These are phyloP conservation scores for Zanthoxylum bungeanum DNA, from an alignment of 345 rosid genomes.

Conservation along the genomic window DNA sequence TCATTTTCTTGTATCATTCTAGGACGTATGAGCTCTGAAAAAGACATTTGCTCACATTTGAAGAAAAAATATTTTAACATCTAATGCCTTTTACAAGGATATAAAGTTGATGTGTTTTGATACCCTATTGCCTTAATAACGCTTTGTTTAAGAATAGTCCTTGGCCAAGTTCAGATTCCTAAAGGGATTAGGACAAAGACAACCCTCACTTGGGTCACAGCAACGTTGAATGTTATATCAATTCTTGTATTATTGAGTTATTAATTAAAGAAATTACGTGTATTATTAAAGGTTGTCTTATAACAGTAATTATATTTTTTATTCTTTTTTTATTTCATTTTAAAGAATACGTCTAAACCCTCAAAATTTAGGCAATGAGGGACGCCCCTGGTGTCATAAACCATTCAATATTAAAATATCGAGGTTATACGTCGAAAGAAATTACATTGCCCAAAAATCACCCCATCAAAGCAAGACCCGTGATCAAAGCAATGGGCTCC, in stretches of 20 bases:
- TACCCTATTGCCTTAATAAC: neutral
- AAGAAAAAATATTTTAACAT: neutral
- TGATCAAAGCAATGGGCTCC: conserved; percentile 13
- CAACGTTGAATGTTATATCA: neutral
- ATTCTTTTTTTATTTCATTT: too few species aligned
- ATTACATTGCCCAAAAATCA: too few species aligned
- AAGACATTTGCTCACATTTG: neutral
- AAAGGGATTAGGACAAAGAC: neutral
- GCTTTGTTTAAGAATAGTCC: neutral
- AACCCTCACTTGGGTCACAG: neutral
- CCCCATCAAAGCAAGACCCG: too few species aligned
- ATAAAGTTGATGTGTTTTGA: neutral
- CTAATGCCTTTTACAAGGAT: too few species aligned
- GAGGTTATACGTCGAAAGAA: too few species aligned
- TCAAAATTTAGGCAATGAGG: too few species aligned
- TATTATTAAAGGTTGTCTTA: too few species aligned
- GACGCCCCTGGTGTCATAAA: too few species aligned
- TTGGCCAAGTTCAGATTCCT: neutral
- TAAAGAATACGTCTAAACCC: too few species aligned
- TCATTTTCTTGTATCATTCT: neutral
- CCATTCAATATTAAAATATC: too few species aligned
- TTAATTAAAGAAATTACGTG: too few species aligned
- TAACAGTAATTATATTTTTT: too few species aligned
- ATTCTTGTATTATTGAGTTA: neutral
- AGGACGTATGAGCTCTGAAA: neutral